Evolutionary conservation across 768 basidiomycete genomes (phyloP).

Genomic region (Mycena galericulata): DNA sequence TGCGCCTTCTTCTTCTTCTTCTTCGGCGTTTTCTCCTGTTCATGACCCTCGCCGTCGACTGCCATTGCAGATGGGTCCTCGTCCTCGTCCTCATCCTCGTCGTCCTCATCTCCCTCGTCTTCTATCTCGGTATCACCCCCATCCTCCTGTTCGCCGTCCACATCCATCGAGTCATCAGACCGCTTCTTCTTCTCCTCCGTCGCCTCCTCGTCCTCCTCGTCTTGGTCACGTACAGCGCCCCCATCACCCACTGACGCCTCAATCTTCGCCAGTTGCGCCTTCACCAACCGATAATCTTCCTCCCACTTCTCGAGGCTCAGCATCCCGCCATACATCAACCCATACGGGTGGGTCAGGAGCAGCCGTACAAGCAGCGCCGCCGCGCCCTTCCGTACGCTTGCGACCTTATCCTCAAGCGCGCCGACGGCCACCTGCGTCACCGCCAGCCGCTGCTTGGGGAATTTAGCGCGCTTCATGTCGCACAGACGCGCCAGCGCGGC

Average conservation of each 20-base stretch:
- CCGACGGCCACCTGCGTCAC: conserved; percentile 83
- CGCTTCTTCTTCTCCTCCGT: conserved; percentile 43
- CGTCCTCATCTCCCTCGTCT: conserved; percentile 50
- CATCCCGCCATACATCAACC: conserved; percentile 83
- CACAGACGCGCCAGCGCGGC: conserved; percentile 80
- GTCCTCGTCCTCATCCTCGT: conserved; percentile 50
- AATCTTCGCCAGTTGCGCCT: conserved; percentile 74
- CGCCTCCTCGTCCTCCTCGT: conserved; percentile 52
- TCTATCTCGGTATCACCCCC: conserved; percentile 45
- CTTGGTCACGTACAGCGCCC: conserved; percentile 65
- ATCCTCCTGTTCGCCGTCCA: conserved; percentile 59
- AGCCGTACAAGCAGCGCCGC: conserved; percentile 81
- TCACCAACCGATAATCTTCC: conserved; percentile 71
- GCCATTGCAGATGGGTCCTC: conserved; percentile 50
- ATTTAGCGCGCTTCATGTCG: conserved; percentile 77
- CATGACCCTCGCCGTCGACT: conserved; percentile 54
- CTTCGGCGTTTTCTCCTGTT: conserved; percentile 37
- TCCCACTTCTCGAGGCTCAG: conserved; percentile 82
- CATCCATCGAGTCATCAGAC: conserved; percentile 66
- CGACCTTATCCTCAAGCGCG: conserved; percentile 90
- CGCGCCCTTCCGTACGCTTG: conserved; percentile 88
- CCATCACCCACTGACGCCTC: conserved; percentile 68
- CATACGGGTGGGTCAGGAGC: conserved; percentile 90
- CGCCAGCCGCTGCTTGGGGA: conserved; percentile 85
- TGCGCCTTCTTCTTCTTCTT: conserved; percentile 57